phyloP scores from a whole-genome alignment of 495 filamentous ascomycete species.

The Aspergillus wentii region DNA sequence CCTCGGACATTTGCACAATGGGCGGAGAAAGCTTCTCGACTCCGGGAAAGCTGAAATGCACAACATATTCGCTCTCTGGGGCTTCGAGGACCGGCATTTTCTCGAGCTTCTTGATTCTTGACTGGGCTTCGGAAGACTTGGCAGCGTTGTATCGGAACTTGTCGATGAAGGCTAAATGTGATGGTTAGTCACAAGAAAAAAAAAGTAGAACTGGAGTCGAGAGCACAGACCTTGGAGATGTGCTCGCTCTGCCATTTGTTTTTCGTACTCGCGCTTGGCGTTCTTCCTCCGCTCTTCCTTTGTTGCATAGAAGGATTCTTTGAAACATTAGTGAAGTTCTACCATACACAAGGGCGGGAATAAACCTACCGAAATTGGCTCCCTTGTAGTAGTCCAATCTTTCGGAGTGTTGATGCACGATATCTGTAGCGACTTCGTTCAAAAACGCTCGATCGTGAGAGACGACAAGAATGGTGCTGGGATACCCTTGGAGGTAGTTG shows the following conservation, averaged over 20 bases:
- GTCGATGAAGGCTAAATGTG: conserved; percentile 83
- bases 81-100: conserved; percentile 89
- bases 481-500: conserved; percentile 91
- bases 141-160: conserved; percentile 99
- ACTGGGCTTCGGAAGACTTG: conserved; percentile 97
- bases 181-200: conserved; percentile 5
- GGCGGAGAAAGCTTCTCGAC: conserved; percentile 96
- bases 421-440: conserved; percentile 99
- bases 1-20: conserved; percentile 93
- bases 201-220: background rate
- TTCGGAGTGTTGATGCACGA: conserved; percentile 97
- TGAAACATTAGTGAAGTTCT: conserved; percentile 13
- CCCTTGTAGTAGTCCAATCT: conserved; percentile 98
- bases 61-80: conserved; percentile 90
- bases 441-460: conserved; percentile 98
- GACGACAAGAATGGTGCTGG: conserved; percentile 92
- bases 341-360: background rate
- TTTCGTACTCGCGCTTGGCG: conserved; percentile 96
- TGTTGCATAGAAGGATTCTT: conserved; percentile 93
- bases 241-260: conserved; percentile 88
- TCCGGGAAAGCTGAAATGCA: conserved; percentile 96
- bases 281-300: conserved; percentile 96
- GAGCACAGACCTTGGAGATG: conserved; percentile 62
- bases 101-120: conserved; percentile 97
- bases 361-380: conserved; percentile 72